These are phyloP conservation scores for Heimioporus sp. DNA, from an alignment of 768 basidiomycete species.

Conservation along the genomic window DNA sequence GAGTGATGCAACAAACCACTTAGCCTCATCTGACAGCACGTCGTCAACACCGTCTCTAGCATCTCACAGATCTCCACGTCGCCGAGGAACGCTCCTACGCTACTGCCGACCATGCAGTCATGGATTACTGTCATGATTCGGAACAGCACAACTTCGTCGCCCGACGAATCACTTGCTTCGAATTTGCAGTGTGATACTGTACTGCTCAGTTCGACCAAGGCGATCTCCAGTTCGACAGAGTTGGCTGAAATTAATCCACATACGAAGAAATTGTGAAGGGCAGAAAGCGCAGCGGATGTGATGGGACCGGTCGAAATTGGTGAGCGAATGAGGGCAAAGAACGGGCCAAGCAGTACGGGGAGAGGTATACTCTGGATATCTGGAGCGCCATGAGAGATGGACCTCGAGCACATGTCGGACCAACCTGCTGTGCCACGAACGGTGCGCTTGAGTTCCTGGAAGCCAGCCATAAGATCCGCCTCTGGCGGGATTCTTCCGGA, in stretches of 20 bases:
- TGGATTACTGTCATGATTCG: constrained; percentile 90
- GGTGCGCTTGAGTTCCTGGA: constrained; percentile 78
- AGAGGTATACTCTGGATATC: constrained; percentile 61
- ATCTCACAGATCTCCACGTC: constrained; percentile 98
- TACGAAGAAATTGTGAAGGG: constrained; percentile 85
- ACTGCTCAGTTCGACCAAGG: constrained; percentile 80
- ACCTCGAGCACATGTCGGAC: constrained; percentile 19
- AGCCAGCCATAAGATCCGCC: constrained; percentile 85
- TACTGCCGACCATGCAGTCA: constrained; percentile 67
- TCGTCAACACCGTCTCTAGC: constrained; percentile 95
- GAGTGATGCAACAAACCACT: constrained; percentile 60
- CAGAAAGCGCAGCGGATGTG: constrained; percentile 88
- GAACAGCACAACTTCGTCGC: constrained; percentile 93
- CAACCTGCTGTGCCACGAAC: constrained; percentile 68
- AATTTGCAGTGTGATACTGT: constrained; percentile 97
- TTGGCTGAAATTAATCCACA: constrained; percentile 65
- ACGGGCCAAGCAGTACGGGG: constrained; percentile 71
- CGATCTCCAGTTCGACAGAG: constrained; percentile 56
- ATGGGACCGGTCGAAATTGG: constrained; percentile 96
- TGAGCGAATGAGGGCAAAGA: constrained; percentile 91
- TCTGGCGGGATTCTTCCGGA: constrained; percentile 61
- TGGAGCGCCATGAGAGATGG: constrained; percentile 31
- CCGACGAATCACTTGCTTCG: constrained; percentile 95
- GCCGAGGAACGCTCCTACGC: constrained; percentile 69
- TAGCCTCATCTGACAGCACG: constrained; percentile 95